A percentile compares a stretch with the other conserved stretches of the same genome.
Evolutionary conservation across 768 basidiomycete genomes (phyloP).

Genomic region (Candolleomyces aberdarensis): DNA sequence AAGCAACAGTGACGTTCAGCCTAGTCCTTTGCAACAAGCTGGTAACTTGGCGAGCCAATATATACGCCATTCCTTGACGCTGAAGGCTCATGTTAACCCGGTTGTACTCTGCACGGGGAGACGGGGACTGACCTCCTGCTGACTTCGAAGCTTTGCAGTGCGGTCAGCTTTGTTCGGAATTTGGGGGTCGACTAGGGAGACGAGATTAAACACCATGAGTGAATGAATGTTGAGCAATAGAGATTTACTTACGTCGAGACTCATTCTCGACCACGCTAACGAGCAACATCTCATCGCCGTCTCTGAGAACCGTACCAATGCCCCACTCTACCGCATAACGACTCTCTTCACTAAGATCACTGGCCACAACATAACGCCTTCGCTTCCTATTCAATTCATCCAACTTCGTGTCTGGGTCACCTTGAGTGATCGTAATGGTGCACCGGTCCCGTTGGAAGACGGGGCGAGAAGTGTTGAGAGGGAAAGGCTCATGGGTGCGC

Average conservation of each 20-base stretch:
- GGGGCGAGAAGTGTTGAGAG: conserved; percentile 70
- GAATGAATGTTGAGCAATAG: not conserved
- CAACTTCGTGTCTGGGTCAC: conserved; percentile 62
- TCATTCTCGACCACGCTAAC: conserved; percentile 94
- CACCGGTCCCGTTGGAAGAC: conserved; percentile 89
- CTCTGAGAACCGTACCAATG: conserved; percentile 91
- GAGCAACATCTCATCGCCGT: conserved; percentile 92
- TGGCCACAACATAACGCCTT: conserved; percentile 83
- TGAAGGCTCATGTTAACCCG: conserved; percentile 23
- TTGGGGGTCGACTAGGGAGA: conserved; percentile 55
- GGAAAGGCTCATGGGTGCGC: conserved; percentile 60
- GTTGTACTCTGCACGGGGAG: not conserved
- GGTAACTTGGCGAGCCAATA: conserved; percentile 87
- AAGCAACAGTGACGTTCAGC: conserved; percentile 81
- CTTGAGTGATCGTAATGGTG: conserved; percentile 86
- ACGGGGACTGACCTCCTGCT: conserved; percentile 73
- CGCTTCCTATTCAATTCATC: conserved; percentile 44
- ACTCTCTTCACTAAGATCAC: conserved; percentile 93
- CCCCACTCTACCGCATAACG: conserved; percentile 97
- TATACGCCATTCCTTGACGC: conserved; percentile 87
- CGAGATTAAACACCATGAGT: conserved; percentile 3
- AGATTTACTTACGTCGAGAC: conserved; percentile 59
- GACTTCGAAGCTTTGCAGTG: conserved; percentile 74
- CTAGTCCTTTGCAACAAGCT: conserved; percentile 87
- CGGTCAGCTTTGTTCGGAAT: conserved; percentile 74